Conservation (phyloP, 805 yeast species). For the Wickerhamomyces bovis region DNA sequence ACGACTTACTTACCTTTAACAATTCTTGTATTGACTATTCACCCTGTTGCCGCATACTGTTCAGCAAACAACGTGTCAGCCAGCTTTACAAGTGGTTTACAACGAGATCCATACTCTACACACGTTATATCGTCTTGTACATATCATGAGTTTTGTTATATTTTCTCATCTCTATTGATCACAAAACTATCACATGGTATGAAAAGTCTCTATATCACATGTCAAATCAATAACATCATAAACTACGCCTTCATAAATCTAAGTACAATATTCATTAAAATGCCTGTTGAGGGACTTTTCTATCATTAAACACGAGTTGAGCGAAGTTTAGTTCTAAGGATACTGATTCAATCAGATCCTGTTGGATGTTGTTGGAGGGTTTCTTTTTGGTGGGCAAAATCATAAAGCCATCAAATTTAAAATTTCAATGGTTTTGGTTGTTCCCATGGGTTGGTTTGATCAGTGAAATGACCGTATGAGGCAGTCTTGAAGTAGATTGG, state of each 20-base stretch:
- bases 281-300: constrained; percentile 19
- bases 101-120: too few species aligned
- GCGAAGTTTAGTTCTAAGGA: neutral
- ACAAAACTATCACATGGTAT: too few species aligned
- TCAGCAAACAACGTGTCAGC: too few species aligned
- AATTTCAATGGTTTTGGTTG: constrained; percentile 76
- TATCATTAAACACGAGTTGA: constrained; percentile 2
- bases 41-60: neutral
- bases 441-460: constrained; percentile 99
- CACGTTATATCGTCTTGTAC: too few species aligned
- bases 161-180: too few species aligned
- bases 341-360: neutral
- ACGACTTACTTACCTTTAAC: too few species aligned
- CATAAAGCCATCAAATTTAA: constrained; percentile 25
- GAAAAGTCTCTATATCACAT: too few species aligned
- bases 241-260: neutral
- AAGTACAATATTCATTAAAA: neutral
- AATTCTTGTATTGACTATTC: too few species aligned
- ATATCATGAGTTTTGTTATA: too few species aligned
- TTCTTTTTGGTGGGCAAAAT: neutral
- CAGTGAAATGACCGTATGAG: constrained; percentile 98
- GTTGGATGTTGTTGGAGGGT: neutral
- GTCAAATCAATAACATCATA: too few species aligned
- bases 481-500: constrained; percentile 99
- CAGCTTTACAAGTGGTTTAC: too few species aligned